Evolutionary conservation across 2,329 filamentous ascomycete species (phyloP).

Genomic region (Trichophyton benhamiae): DNA sequence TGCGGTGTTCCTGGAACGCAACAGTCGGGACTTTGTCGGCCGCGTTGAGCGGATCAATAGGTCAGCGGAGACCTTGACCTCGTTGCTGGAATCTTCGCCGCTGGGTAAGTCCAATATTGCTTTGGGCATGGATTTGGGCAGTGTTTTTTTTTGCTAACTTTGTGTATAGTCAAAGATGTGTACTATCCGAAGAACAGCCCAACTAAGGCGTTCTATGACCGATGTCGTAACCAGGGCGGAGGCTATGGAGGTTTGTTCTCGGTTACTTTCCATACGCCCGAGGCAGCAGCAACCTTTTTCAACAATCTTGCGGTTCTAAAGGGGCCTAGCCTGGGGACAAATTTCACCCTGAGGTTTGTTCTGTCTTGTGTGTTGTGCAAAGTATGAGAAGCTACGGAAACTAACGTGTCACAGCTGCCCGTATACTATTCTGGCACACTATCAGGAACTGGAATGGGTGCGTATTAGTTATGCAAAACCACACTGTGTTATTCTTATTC

Average conservation of each 20-base stretch:
- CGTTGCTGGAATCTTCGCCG: constrained; percentile 50
- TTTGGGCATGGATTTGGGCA: too few species aligned
- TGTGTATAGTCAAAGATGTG: constrained; percentile 53
- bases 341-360: constrained; percentile 66
- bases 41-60: constrained; percentile 73
- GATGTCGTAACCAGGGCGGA: constrained; percentile 57
- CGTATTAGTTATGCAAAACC: constrained; percentile 17
- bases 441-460: constrained; percentile 79
- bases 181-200: constrained; percentile 76
- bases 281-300: constrained; percentile 68
- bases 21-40: constrained; percentile 79
- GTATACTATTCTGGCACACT: constrained; percentile 86
- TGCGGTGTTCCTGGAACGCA: constrained; percentile 85
- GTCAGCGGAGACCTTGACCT: constrained; percentile 74
- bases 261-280: constrained; percentile 59
- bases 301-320: constrained; percentile 80
- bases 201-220: constrained; percentile 63
- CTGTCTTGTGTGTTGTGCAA: not conserved
- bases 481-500: constrained; percentile 10
- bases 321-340: constrained; percentile 87
- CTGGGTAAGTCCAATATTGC: constrained; percentile 28
- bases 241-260: constrained; percentile 88
- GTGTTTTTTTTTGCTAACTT: not conserved
- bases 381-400: not conserved
- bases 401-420: constrained; percentile 48